Percentiles rank a stretch among this genome's conserved stretches.
These are phyloP conservation scores for Hymenoscyphus albidus DNA, from an alignment of 2,329 filamentous ascomycete species.

Conservation along the genomic window DNA sequence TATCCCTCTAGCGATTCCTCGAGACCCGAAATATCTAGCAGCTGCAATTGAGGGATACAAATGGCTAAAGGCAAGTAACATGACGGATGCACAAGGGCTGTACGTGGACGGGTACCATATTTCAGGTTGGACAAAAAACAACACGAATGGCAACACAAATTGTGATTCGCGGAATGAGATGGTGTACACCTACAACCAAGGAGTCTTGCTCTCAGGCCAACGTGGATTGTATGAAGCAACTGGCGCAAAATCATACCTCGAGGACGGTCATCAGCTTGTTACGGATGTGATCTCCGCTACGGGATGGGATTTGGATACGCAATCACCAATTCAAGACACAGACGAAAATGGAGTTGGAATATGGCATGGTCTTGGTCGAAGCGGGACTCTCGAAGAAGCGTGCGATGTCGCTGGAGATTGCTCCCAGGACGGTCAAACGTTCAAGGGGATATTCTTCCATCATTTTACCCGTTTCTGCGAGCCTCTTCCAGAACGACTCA, in stretches of 20 bases:
- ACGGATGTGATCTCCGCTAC: slow-evolving; percentile 71
- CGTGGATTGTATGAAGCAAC: slow-evolving; percentile 78
- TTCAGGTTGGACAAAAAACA: slow-evolving; percentile 52
- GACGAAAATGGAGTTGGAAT: slow-evolving; percentile 19
- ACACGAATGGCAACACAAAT: slow-evolving; percentile 55
- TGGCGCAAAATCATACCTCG: slow-evolving; percentile 64
- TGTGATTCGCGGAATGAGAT: slow-evolving; percentile 83
- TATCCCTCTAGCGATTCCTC: slow-evolving; percentile 27
- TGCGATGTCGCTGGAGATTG: slow-evolving; percentile 75
- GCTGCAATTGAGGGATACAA: slow-evolving; percentile 74
- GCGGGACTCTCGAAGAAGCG: slow-evolving; percentile 76
- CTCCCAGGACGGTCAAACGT: slow-evolving; percentile 80
- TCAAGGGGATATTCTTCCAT: slow-evolving; percentile 95
- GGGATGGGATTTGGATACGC: slow-evolving; percentile 58
- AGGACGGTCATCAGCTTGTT: slow-evolving; percentile 76
- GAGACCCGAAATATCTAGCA: slow-evolving; percentile 61
- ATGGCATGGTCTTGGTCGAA: slow-evolving; percentile 74
- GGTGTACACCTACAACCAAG: slow-evolving; percentile 96
- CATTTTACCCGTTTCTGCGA: slow-evolving; percentile 78
- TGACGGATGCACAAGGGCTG: slow-evolving; percentile 72
- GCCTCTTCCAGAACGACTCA: slow-evolving; percentile 45
- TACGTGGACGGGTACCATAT: slow-evolving; percentile 91
- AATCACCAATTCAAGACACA: slow-evolving; percentile 38
- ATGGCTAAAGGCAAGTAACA: slow-evolving; percentile 76
- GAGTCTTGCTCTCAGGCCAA: slow-evolving; percentile 78